Conservation (phyloP, 176 grass and related monocot species). For the Carex scoparia region DNA sequence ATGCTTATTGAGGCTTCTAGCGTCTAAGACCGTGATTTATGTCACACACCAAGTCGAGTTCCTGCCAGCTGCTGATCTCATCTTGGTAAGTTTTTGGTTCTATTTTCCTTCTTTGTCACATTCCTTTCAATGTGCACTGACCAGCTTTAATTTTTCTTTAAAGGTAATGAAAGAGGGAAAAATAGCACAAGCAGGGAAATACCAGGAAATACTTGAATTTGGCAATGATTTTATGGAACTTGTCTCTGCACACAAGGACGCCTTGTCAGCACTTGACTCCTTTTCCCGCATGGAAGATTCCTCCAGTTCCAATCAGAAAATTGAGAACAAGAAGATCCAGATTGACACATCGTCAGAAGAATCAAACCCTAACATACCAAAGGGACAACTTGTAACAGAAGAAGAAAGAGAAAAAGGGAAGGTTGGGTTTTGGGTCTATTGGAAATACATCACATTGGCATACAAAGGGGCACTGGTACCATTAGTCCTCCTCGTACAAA, state of each 20-base stretch:
- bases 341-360: not conserved
- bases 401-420: constrained; percentile 90
- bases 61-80: constrained; percentile 75
- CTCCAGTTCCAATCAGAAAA: constrained; percentile 1
- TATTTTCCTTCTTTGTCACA: not conserved
- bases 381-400: constrained; percentile 67
- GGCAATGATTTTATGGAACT: constrained; percentile 51
- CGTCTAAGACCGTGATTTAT: constrained; percentile 78
- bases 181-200: constrained; percentile 52
- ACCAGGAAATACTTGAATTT: constrained; percentile 43
- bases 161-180: constrained; percentile 60
- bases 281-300: not conserved
- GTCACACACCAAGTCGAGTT: constrained; percentile 94
- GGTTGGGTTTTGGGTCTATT: constrained; percentile 85
- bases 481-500: constrained; percentile 54
- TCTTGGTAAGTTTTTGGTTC: constrained; percentile 55
- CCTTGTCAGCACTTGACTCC: constrained; percentile 36
- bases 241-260: constrained; percentile 40
- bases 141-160: not conserved
- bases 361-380: constrained; percentile 1
- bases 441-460: constrained; percentile 73
- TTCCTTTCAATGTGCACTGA: not conserved
- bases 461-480: constrained; percentile 76
- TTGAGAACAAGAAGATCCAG: not conserved
- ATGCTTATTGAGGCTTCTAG: constrained; percentile 46